Evolutionary conservation across 2,329 filamentous ascomycete species (phyloP).

Genomic region (Trichoderma oligosporum): DNA sequence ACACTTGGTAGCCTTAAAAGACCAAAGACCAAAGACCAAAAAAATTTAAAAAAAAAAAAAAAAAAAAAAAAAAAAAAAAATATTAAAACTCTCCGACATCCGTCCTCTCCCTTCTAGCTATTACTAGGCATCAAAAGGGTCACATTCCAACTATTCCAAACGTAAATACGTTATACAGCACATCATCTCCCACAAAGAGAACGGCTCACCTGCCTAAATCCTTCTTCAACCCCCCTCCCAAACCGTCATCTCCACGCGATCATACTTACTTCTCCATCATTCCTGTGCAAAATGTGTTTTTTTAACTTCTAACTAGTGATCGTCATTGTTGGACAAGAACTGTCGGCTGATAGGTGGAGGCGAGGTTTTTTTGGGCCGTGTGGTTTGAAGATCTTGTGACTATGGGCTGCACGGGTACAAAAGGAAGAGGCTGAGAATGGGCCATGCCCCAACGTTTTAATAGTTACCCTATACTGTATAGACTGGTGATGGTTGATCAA

Average conservation of each 20-base stretch:
- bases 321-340: not conserved
- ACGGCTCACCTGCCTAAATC: slow-evolving; percentile 9
- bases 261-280: not conserved
- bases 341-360: not conserved
- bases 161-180: not conserved
- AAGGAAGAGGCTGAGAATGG: too few species aligned
- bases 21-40: too few species aligned
- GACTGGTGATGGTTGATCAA: too few species aligned
- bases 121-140: slow-evolving; percentile 7
- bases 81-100: too few species aligned
- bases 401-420: not conserved
- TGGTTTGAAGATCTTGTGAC: slow-evolving; percentile 12
- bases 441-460: too few species aligned
- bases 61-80: too few species aligned
- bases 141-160: not conserved
- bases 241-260: not conserved
- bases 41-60: too few species aligned
- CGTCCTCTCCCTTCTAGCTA: too few species aligned
- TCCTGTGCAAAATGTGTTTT: not conserved
- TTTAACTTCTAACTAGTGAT: not conserved
- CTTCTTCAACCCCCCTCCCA: not conserved
- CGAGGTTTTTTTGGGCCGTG: not conserved
- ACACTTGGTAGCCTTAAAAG: too few species aligned
- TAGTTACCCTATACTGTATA: too few species aligned
- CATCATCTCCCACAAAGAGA: not conserved